Base-by-base conservation (phyloP, 2,329 filamentous ascomycete species). In the Tolypocladium ophioglossoides region DNA sequence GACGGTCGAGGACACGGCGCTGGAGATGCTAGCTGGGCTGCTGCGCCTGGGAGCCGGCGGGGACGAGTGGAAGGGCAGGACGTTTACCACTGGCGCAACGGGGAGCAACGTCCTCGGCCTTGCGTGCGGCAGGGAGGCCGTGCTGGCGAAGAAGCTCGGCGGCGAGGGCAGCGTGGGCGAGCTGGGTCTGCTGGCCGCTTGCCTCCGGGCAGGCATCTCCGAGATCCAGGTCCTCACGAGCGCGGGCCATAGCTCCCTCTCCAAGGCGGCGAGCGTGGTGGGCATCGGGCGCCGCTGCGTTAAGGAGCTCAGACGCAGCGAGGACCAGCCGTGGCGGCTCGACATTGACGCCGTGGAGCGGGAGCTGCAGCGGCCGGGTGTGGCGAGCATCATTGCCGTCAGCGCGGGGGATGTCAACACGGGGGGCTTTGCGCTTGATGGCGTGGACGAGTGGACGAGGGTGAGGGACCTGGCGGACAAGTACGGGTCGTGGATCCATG, bases 341-440 rank as follows among this genome's bases (percentile, higher is more conserved):
- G 83, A 95, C 62, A 63, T 95, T 7, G 74, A 76, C 2, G 73
- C 73, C 3, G 72, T 96, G 2, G 83, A 89, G 67, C 68, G 68
- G 48, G 77, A 82, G 54, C 72, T 95, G 18, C 65, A 60, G 54
- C 70, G 67, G 38, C 60, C 61, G 0, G 78, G 78, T 3, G 77
- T 80, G 14, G 87, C 79, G n/a, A 87, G 79, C 51, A 89, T 96
- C 57, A 82, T 96, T 39, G 83, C 79, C 5, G 72, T 96, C n/a
- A 91, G 89, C 44, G 87, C 86, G 7, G 89, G 89, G 1, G 92
- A 97, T 70, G 89, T 96, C 32, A 96, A 97, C 62, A 95, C 91
- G 0, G 91, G 91, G 0, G 76, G 84, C 6, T 96, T 91, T 66
- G 86, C 89, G 4, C 60, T 71, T 22, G 32, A 87, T 77, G 35